Evolutionary conservation across 2,329 filamentous ascomycete species (phyloP), one percentile per base, ranked within the genome.

Genomic region (Nigrospora osmanthi): DNA sequence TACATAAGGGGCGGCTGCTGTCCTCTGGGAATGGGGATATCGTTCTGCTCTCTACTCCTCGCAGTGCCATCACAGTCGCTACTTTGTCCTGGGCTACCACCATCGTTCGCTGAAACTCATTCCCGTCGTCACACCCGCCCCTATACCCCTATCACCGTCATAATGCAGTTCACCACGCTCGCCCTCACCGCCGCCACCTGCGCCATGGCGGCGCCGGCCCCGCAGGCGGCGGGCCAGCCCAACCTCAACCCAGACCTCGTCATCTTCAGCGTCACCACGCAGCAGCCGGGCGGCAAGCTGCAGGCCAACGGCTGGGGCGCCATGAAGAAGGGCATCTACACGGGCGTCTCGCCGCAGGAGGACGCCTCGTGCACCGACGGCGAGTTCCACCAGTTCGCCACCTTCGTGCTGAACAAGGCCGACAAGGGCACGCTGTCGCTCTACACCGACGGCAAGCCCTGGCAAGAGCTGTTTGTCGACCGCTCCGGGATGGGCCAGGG

Each of bases 401-500:
- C 69, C 35, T 78, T 82, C 60, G 62, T 63, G 51, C 60, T 80
- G 52, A 43, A 66, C 7, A 23, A 23, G 19, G 19, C 4, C 35
- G 35, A 35, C 33, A 62, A 73, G 38, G 64, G 63, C 39, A 64
- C 64, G 38, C 67, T 79, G 28, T 70, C 59, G 56, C 69, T 83
- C 32, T 78, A 71, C 60, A 51, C 55, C 23, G 61, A 62, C 16
- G 19, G 19, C 19, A 63, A 61, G 38, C 41, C 51, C 30, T 60
- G 62, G 3, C 78, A 81, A 64, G 61, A 72, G 53, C 47, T 76
- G 41, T 81, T 56, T 50, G 71, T 71, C 35, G 77, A 82, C 58
- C 71, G 72, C 38, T 78, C 73, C 38, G 77, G 75, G 54, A 79
- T 79, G 75, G 77, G 74, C 71, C 70, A 36, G 69, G 54, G 17